Evolutionary conservation across 768 basidiomycete genomes (phyloP).

Genomic region (Mycena rosella): DNA sequence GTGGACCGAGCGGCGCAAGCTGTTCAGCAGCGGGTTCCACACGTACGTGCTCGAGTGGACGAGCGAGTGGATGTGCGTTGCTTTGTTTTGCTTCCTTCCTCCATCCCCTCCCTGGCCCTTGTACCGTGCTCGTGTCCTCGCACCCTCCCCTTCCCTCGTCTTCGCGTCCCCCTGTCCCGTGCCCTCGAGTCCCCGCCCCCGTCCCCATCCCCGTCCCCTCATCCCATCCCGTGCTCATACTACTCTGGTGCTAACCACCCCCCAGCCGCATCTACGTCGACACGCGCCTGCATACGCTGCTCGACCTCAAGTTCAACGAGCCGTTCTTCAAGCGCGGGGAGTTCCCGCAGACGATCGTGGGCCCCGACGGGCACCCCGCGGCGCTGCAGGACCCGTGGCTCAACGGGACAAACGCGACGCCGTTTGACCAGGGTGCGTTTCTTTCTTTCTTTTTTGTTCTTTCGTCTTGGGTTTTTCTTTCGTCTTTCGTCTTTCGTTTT

Average conservation of each 20-base stretch:
- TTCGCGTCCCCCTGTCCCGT: too few relatives aligned
- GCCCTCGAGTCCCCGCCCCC: too few relatives aligned
- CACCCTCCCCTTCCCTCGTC: too few relatives aligned
- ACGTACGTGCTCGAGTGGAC: conserved; percentile 90
- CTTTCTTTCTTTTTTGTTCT: too few relatives aligned
- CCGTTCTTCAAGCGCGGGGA: conserved; percentile 77
- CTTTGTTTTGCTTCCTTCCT: not conserved
- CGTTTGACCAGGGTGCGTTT: conserved; percentile 79
- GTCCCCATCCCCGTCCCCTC: too few relatives aligned
- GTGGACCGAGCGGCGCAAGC: conserved; percentile 76
- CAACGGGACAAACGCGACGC: conserved; percentile 77
- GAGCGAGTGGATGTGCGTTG: conserved; percentile 71
- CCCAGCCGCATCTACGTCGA: conserved; percentile 78
- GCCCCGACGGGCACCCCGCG: conserved; percentile 54
- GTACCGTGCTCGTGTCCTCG: too few relatives aligned
- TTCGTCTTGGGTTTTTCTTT: too few relatives aligned
- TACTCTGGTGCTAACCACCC: too few relatives aligned
- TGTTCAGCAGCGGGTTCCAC: conserved; percentile 78
- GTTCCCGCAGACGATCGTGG: conserved; percentile 57
- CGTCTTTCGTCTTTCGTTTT: too few relatives aligned
- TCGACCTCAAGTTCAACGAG: conserved; percentile 77
- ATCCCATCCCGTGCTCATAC: too few relatives aligned
- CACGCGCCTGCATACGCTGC: conserved; percentile 79
- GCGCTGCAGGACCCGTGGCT: conserved; percentile 82
- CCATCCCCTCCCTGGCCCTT: conserved; percentile 36